These are phyloP conservation scores for Macrophomina tecta DNA, from an alignment of 2,329 filamentous ascomycete species.

Conservation along the genomic window DNA sequence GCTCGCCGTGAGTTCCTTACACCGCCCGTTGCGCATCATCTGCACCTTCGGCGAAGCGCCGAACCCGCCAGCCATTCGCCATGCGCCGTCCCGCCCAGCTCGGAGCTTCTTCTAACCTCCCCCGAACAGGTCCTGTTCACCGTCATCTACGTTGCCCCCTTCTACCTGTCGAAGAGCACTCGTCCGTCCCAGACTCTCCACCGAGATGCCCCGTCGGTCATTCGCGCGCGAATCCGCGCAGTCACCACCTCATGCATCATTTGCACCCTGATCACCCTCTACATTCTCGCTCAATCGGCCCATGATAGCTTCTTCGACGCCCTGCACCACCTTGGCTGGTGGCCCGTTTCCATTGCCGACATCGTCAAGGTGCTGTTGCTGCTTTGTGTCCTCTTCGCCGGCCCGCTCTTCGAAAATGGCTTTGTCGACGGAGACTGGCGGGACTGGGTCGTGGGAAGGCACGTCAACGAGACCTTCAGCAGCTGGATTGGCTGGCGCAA, in stretches of 20 bases:
- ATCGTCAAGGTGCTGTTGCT: slow-evolving; percentile 69
- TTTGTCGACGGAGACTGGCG: slow-evolving; percentile 74
- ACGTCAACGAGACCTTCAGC: slow-evolving; percentile 65
- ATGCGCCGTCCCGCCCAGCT: slow-evolving; percentile 15
- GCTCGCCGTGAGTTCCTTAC: slow-evolving; percentile 45
- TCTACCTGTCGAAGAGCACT: slow-evolving; percentile 82
- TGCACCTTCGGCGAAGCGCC: slow-evolving; percentile 29
- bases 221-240: slow-evolving; percentile 81
- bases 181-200: slow-evolving; percentile 79
- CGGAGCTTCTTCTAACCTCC: slow-evolving; percentile 23
- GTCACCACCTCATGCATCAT: slow-evolving; percentile 77
- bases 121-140: slow-evolving; percentile 73
- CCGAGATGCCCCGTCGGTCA: slow-evolving; percentile 87
- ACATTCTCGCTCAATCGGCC: slow-evolving; percentile 65
- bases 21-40: slow-evolving; percentile 16
- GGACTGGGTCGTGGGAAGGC: slow-evolving; percentile 64
- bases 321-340: slow-evolving; percentile 77
- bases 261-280: slow-evolving; percentile 70
- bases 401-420: slow-evolving; percentile 80
- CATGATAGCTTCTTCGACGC: slow-evolving; percentile 57
- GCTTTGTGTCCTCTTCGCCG: slow-evolving; percentile 79
- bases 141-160: slow-evolving; percentile 86
- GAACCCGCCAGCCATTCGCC: slow-evolving; percentile 29
- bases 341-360: slow-evolving; percentile 74
- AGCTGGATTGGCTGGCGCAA: slow-evolving; percentile 89